These are phyloP conservation scores for Didymella glomerata DNA, from an alignment of 2,329 filamentous ascomycete genomes.

Conservation along the genomic window DNA sequence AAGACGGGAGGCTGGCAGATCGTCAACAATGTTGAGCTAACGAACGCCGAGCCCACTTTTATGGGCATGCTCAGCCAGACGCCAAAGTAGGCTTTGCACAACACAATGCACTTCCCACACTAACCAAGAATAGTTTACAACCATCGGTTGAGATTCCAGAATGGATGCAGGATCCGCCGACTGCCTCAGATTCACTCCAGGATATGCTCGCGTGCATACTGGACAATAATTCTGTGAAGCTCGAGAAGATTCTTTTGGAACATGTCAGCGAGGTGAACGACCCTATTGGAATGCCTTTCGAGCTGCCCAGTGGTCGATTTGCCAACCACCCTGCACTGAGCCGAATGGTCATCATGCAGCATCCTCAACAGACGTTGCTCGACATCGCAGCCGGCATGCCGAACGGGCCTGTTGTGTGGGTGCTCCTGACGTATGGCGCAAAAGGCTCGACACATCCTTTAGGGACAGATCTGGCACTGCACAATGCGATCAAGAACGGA, in stretches of 20 bases:
- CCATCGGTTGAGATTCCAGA: constrained; percentile 20
- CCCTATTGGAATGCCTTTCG: constrained; percentile 43
- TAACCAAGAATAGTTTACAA: constrained; percentile 23
- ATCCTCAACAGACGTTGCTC: constrained; percentile 42
- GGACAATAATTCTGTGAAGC: constrained; percentile 33
- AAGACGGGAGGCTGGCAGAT: constrained; percentile 23
- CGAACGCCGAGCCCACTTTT: constrained; percentile 21
- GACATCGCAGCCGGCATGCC: constrained; percentile 47
- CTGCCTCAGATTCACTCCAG: constrained; percentile 30
- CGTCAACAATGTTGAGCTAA: constrained; percentile 6
- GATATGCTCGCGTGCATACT: constrained; percentile 42
- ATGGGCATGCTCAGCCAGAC: constrained; percentile 22
- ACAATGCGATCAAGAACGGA: constrained; percentile 50
- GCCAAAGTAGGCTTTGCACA: constrained; percentile 18
- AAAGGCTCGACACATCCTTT: constrained; percentile 44
- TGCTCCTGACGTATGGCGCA: constrained; percentile 39
- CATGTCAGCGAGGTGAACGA: constrained; percentile 40
- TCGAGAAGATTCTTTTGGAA: constrained; percentile 39
- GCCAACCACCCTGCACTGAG: constrained; percentile 38
- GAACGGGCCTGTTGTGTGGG: constrained; percentile 37
- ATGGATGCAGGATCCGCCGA: constrained; percentile 26
- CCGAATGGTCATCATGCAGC: constrained; percentile 42
- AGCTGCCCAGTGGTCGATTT: constrained; percentile 32
- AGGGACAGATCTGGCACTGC: constrained; percentile 44
- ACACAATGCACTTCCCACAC: not conserved